These are phyloP conservation scores for Tylopilus felleus DNA, from an alignment of 768 basidiomycete species.

Conservation along the genomic window DNA sequence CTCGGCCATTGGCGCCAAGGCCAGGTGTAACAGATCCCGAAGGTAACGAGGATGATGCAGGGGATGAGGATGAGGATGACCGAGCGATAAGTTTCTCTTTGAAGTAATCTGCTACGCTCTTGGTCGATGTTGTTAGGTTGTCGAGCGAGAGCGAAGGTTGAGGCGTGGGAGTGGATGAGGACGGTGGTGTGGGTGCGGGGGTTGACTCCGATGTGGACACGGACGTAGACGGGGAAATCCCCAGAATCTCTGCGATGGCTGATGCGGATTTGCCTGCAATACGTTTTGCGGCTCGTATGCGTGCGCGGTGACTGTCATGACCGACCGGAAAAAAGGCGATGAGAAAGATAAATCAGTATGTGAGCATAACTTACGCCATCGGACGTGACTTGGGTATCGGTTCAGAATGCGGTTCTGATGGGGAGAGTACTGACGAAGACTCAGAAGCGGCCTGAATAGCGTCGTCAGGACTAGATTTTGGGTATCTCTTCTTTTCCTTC, in stretches of 20 bases:
- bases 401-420: not conserved
- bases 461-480: slow-evolving; percentile 27
- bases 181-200: slow-evolving; percentile 35
- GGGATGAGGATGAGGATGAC: slow-evolving; percentile 22
- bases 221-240: slow-evolving; percentile 52
- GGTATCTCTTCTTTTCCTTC: too few species aligned
- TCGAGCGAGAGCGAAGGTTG: slow-evolving; percentile 33
- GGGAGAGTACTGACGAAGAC: not conserved
- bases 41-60: not conserved
- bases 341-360: not conserved
- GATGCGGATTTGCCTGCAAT: slow-evolving; percentile 68
- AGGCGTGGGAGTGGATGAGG: slow-evolving; percentile 23
- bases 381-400: slow-evolving; percentile 22
- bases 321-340: not conserved
- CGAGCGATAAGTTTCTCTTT: slow-evolving; percentile 71
- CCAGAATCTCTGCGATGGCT: slow-evolving; percentile 88
- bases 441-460: not conserved
- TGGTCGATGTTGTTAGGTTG: slow-evolving; percentile 67
- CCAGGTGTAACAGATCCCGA: slow-evolving; percentile 11
- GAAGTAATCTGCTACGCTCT: slow-evolving; percentile 89
- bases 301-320: slow-evolving; percentile 73
- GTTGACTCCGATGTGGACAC: slow-evolving; percentile 34
- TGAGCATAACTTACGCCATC: slow-evolving; percentile 28
- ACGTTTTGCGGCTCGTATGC: slow-evolving; percentile 76
- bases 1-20: not conserved